A percentile compares a stretch with the other conserved stretches of the same genome.
Evolutionary conservation across 805 yeast genomes (phyloP).

Genomic region (Nakazawaea anatomiae): DNA sequence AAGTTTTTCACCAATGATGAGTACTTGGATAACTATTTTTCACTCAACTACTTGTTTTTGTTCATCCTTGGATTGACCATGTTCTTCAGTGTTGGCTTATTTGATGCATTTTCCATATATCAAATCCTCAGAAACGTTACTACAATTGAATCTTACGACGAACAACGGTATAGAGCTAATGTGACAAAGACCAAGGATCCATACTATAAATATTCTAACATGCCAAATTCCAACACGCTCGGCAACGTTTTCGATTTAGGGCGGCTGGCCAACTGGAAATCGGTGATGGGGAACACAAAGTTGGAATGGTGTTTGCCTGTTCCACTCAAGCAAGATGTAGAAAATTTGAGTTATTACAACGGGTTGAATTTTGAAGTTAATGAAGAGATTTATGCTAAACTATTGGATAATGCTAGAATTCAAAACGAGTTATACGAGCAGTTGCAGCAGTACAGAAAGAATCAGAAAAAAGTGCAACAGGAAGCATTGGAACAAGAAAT

Average conservation of each 20-base stretch:
- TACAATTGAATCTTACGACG: conserved; percentile 72
- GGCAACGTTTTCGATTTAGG: conserved; percentile 83
- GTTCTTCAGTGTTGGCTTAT: conserved; percentile 49
- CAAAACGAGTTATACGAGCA: conserved; percentile 42
- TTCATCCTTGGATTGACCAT: conserved; percentile 49
- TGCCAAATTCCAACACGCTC: conserved; percentile 35
- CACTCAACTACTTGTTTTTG: conserved; percentile 56
- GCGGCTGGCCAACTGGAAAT: conserved; percentile 48
- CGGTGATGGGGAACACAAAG: conserved; percentile 68
- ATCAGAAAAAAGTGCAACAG: conserved; percentile 18
- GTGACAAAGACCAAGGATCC: conserved; percentile 26
- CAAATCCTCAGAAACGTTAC: conserved; percentile 63
- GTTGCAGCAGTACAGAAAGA: conserved; percentile 21
- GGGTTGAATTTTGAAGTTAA: conserved; percentile 52
- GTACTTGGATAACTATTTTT: conserved; percentile 37
- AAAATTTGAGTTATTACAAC: conserved; percentile 25
- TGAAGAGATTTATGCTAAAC: conserved; percentile 32
- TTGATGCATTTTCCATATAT: conserved; percentile 52
- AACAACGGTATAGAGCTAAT: conserved; percentile 38
- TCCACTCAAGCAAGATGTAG: conserved; percentile 16
- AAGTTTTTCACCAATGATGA: conserved; percentile 37
- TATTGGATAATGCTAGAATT: conserved; percentile 34
- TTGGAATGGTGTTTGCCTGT: conserved; percentile 69
- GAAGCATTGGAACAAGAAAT: conserved; percentile 7
- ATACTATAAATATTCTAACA: conserved; percentile 31